A percentile compares a stretch with the other conserved stretches of the same genome.
Evolutionary conservation across 106 monocot species (phyloP).

Genomic region (Dioscorea dumetorum): DNA sequence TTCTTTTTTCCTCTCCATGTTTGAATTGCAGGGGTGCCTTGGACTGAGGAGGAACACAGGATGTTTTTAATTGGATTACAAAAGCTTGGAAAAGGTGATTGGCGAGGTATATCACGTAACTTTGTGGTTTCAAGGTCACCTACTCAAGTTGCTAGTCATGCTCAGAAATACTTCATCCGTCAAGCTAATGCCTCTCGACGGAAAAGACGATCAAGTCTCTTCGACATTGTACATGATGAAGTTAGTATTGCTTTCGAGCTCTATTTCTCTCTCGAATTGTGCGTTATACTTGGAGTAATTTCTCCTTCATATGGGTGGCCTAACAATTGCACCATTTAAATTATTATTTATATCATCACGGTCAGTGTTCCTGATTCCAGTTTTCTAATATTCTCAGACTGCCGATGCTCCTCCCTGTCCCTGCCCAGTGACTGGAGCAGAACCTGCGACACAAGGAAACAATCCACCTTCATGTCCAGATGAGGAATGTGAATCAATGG

Average conservation of each 20-base stretch:
- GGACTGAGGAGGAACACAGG: constrained; percentile 54
- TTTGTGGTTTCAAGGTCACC: constrained; percentile 43
- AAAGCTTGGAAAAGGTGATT: constrained; percentile 53
- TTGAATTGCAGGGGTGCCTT: constrained; percentile 32
- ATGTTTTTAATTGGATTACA: constrained; percentile 45
- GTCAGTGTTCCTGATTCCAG: no score
- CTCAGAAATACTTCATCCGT: constrained; percentile 50
- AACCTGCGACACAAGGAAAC: constrained; percentile 2
- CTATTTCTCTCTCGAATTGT: no score
- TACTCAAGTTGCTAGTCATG: constrained; percentile 55
- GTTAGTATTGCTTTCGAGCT: constrained; percentile 10
- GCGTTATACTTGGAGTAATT: no score
- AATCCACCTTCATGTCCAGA: constrained; percentile 9
- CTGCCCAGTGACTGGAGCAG: no score
- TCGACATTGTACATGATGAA: constrained; percentile 42
- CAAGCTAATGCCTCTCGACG: constrained; percentile 35
- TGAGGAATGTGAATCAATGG: constrained; percentile 38
- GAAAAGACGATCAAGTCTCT: constrained; percentile 40
- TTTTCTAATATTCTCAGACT: no score
- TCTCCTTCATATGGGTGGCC: no score
- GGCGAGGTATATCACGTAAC: constrained; percentile 53
- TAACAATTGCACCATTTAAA: no score
- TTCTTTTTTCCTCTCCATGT: no score
- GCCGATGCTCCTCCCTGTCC: no score
- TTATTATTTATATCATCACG: no score